Percentiles rank a stretch among this genome's conserved stretches.
Evolutionary conservation across 2,329 filamentous ascomycete genomes (phyloP).

Genomic region (Aspergillus glaucus): DNA sequence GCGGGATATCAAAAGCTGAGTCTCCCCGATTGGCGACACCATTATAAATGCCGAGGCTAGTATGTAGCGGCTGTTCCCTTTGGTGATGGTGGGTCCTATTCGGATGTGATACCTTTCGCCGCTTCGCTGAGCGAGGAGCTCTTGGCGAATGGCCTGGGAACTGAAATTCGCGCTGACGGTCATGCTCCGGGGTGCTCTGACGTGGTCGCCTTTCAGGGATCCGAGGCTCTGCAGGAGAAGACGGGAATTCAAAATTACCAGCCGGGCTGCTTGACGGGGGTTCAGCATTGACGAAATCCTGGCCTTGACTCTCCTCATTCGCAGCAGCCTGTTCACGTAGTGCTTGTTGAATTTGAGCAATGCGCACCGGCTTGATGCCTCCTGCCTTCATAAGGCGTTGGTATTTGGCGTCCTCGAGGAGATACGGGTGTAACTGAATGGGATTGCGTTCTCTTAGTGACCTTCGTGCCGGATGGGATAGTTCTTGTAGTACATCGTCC

Average conservation of each 20-base stretch:
- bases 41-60: conserved; percentile 24
- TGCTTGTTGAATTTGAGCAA: conserved; percentile 16
- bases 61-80: conserved; percentile 6
- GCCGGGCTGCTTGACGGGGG: conserved; percentile 27
- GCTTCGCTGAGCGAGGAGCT: conserved; percentile 19
- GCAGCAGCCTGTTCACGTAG: conserved; percentile 6
- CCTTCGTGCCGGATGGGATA: conserved; percentile 23
- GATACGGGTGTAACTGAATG: conserved; percentile 45
- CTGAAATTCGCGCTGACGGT: conserved; percentile 1
- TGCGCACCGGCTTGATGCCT: conserved; percentile 39
- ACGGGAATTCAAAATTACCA: conserved; percentile 25
- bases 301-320: conserved; percentile 25
- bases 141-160: conserved; percentile 3
- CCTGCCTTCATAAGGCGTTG: conserved; percentile 33
- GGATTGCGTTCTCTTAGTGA: conserved; percentile 40
- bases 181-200: background rate
- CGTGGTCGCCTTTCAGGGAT: background rate
- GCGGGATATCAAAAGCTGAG: conserved; percentile 28
- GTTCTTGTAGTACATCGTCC: conserved; percentile 20
- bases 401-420: conserved; percentile 42
- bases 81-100: conserved; percentile 5
- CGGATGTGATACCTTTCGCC: conserved; percentile 27
- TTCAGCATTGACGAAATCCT: conserved; percentile 25
- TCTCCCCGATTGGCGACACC: conserved; percentile 6
- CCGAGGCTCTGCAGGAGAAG: conserved; percentile 15